A percentile compares a stretch with the other conserved stretches of the same genome.
Evolutionary conservation across 2,329 filamentous ascomycete genomes (phyloP).

Genomic region (Arthrobotrys sinensis): DNA sequence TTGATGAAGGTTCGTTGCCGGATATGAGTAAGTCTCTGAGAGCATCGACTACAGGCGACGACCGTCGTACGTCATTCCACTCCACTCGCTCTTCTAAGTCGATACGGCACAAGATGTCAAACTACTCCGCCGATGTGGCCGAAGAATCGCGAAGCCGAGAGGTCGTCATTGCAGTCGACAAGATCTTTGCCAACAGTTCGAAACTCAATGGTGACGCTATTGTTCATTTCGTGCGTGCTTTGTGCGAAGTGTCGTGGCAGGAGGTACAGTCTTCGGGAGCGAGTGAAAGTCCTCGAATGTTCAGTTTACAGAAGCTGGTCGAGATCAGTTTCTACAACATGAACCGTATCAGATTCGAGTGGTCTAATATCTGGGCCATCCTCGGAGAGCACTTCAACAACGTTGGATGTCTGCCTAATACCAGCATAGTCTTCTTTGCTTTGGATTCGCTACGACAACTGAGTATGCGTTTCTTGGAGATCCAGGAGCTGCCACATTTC

Average conservation of each 20-base stretch:
- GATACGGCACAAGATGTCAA: constrained; percentile 69
- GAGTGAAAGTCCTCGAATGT: constrained; percentile 94
- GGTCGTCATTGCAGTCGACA: constrained; percentile 91
- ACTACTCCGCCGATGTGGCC: constrained; percentile 84
- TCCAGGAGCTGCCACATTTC: constrained; percentile 97
- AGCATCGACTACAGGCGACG: constrained; percentile 71
- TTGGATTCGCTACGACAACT: constrained; percentile 94
- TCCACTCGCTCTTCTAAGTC: constrained; percentile 61
- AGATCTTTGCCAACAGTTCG: constrained; percentile 96
- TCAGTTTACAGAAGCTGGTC: constrained; percentile 97
- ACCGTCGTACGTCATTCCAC: constrained; percentile 62
- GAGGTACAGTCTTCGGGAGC: constrained; percentile 98
- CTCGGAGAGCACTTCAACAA: constrained; percentile 99
- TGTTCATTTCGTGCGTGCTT: constrained; percentile 90
- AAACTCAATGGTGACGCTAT: constrained; percentile 94
- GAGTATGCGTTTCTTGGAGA: constrained; percentile 99
- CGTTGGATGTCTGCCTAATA: constrained; percentile 96
- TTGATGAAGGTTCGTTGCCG: constrained; percentile 91
- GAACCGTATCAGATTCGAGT: constrained; percentile 97
- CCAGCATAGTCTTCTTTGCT: constrained; percentile 96
- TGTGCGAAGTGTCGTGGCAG: constrained; percentile 98
- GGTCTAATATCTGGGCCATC: constrained; percentile 97
- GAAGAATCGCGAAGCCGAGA: constrained; percentile 93
- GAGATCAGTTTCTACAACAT: constrained; percentile 99
- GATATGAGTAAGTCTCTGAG: constrained; percentile 80